phyloP scores from a whole-genome alignment of 140 eudicot species.

The Ambrosia hybrid region DNA sequence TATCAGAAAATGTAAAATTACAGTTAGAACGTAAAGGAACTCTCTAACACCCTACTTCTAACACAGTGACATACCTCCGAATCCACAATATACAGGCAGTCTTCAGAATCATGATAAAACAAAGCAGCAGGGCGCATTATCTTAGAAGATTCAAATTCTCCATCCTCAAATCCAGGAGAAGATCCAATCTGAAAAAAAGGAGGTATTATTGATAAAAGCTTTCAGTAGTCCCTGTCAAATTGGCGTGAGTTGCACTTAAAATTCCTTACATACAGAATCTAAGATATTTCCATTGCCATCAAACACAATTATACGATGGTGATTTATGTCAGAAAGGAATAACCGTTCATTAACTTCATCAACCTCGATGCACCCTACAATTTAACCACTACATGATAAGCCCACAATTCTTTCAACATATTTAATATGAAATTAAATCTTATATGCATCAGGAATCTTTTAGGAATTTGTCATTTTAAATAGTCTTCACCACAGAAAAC shows the following conservation, averaged over 20 bases:
- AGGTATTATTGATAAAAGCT: slow-evolving; percentile 15
- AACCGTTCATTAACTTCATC: slow-evolving; percentile 60
- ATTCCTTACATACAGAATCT: slow-evolving; percentile 66
- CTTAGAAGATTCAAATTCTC: slow-evolving; percentile 84
- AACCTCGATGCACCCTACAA: slow-evolving; percentile 86
- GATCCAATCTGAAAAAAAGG: slow-evolving; percentile 76
- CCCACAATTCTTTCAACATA: neutral
- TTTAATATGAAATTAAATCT: neutral
- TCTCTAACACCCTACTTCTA: too few species aligned
- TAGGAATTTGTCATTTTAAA: neutral
- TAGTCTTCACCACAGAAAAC: neutral
- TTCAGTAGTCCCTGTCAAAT: slow-evolving; percentile 7
- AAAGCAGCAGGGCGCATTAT: slow-evolving; percentile 88
- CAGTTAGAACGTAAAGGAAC: neutral
- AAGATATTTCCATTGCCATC: slow-evolving; percentile 68
- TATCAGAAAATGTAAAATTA: slow-evolving; percentile 9
- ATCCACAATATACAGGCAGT: slow-evolving; percentile 83
- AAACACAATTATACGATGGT: slow-evolving; percentile 78
- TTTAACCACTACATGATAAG: slow-evolving; percentile 15
- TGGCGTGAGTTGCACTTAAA: slow-evolving; percentile 4
- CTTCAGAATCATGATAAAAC: slow-evolving; percentile 58
- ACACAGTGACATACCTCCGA: slow-evolving; percentile 96
- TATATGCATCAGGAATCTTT: neutral
- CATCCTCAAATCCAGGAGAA: slow-evolving; percentile 98
- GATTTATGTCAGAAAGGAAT: slow-evolving; percentile 90